Base-by-base conservation (phyloP, 495 filamentous ascomycete genomes). In the Aspergillus diversus region DNA sequence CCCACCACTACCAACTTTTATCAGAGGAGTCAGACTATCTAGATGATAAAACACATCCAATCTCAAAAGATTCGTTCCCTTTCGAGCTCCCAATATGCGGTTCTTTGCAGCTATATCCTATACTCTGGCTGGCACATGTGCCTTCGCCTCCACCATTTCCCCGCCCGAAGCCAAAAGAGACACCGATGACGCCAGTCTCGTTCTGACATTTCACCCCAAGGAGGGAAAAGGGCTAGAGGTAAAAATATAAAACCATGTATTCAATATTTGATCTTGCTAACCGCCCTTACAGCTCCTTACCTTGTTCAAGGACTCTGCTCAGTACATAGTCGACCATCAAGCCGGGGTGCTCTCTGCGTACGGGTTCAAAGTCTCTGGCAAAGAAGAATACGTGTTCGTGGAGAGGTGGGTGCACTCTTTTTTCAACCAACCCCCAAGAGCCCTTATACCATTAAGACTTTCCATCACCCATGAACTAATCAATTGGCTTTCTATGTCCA, bases 331-430 rank as follows among this genome's bases (percentile, higher is more conserved):
- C 31, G 49, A 52, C 17, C 4, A 52, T 27, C 49, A 52, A 12
- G 5, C 4, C 1, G 49, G 49, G 5, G 49, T 52, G 49, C 17
- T 52, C 5, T 52, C 49, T 32, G 49, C 49, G 5, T 52, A 52
- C 49, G 49, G 49, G 7, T 52, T 52, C 17, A 52, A 52, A 12
- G 31, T 52, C n/a, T 21, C 5, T 32, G 49, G 49, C n/a, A 52
- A 52, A 12, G 49, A 52, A 31, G 49, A 52, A 31, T 52, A 52
- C 11, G 49, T 52, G 5, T 52, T 52, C 31, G 49, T 52, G 21
- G 49, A 52, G 17, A 52, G 49, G 49, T 52, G 31, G 31, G 49
- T 27, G 21, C 1, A 27, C 21, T 27, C 21, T 27, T 27, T 27
- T 27, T 27, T 27, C 21, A 27, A 27, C 2, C 21, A 27, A 27